phyloP scores from a whole-genome alignment of 116 monocot genomes.

The Papilionanthe hybrid region DNA sequence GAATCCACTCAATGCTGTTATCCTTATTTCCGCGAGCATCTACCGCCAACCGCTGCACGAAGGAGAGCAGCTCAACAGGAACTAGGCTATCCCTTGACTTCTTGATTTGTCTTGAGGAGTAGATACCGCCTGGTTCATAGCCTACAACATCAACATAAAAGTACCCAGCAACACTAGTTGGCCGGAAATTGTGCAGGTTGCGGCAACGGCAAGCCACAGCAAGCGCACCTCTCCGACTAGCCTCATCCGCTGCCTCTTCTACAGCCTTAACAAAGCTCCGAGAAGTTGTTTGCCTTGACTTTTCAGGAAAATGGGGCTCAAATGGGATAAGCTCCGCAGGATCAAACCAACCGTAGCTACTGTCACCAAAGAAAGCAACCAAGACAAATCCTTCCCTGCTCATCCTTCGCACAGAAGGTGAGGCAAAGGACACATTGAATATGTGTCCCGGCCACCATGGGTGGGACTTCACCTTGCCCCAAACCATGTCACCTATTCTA shows the following conservation, averaged over 20 bases:
- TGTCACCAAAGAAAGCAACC: slow-evolving; percentile 93
- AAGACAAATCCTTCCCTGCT: slow-evolving; percentile 50
- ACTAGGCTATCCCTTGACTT: slow-evolving; percentile 42
- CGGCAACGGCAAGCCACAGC: slow-evolving; percentile 65
- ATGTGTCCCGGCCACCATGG: slow-evolving; percentile 99
- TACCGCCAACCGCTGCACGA: slow-evolving; percentile 27
- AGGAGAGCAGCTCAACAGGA: slow-evolving; percentile 26
- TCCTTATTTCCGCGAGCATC: slow-evolving; percentile 6
- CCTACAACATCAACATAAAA: slow-evolving; percentile 59
- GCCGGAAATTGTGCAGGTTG: slow-evolving; percentile 38
- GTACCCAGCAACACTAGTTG: slow-evolving; percentile 30
- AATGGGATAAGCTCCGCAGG: slow-evolving; percentile 70
- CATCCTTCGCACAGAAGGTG: slow-evolving; percentile 39
- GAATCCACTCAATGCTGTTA: slow-evolving; percentile 19
- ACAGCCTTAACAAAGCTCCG: slow-evolving; percentile 62
- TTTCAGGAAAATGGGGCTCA: slow-evolving; percentile 51
- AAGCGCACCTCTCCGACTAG: slow-evolving; percentile 47
- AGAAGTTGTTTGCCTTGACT: slow-evolving; percentile 41
- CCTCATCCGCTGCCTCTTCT: slow-evolving; percentile 72
- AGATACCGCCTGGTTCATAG: slow-evolving; percentile 48
- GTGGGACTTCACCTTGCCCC: slow-evolving; percentile 93
- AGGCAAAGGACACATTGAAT: slow-evolving; percentile 65
- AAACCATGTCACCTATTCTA: slow-evolving; percentile 72
- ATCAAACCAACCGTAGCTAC: slow-evolving; percentile 96
- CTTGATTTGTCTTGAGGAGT: slow-evolving; percentile 50